Percentiles rank a stretch among this genome's conserved stretches.
phyloP scores from a whole-genome alignment of 768 basidiomycete genomes.

The Collybiopsis confluens region DNA sequence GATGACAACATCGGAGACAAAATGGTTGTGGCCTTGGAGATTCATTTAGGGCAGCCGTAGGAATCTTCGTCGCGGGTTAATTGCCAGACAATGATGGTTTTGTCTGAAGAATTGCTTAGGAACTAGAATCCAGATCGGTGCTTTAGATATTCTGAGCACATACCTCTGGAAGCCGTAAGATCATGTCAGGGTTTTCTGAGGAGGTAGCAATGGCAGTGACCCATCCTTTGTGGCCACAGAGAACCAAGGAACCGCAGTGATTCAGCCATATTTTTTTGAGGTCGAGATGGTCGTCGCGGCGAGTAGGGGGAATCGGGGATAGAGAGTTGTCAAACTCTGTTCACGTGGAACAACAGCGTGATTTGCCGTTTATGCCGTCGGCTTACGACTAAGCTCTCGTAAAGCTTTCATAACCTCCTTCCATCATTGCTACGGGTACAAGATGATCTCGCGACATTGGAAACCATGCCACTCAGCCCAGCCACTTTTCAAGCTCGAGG shows the following conservation, averaged over 20 bases:
- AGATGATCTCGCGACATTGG: too few relatives aligned
- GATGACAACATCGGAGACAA: conserved; percentile 97
- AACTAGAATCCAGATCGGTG: conserved; percentile 20
- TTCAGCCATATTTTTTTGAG: conserved; percentile 59
- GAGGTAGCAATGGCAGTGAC: conserved; percentile 98
- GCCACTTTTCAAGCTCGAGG: too few relatives aligned
- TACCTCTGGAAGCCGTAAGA: conserved; percentile 98
- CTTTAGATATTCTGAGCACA: conserved; percentile 18
- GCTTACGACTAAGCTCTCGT: too few relatives aligned
- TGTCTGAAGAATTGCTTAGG: conserved; percentile 59
- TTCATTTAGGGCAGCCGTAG: conserved; percentile 96
- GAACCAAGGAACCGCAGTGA: conserved; percentile 89
- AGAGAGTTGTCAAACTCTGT: too few relatives aligned
- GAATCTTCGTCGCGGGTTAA: conserved; percentile 88
- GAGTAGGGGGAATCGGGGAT: too few relatives aligned
- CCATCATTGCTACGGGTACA: too few relatives aligned
- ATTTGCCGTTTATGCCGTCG: too few relatives aligned
- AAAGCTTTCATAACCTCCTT: too few relatives aligned
- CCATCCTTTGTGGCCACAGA: conserved; percentile 93
- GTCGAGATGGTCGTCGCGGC: conserved; percentile 9
- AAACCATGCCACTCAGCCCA: too few relatives aligned
- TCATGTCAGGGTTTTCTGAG: conserved; percentile 98
- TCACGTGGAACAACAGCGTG: too few relatives aligned
- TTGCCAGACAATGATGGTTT: conserved; percentile 99
- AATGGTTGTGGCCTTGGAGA: conserved; percentile 99